phyloP scores from a whole-genome alignment of 1,139 yeast species.

The Sugiyamaella sp. region DNA sequence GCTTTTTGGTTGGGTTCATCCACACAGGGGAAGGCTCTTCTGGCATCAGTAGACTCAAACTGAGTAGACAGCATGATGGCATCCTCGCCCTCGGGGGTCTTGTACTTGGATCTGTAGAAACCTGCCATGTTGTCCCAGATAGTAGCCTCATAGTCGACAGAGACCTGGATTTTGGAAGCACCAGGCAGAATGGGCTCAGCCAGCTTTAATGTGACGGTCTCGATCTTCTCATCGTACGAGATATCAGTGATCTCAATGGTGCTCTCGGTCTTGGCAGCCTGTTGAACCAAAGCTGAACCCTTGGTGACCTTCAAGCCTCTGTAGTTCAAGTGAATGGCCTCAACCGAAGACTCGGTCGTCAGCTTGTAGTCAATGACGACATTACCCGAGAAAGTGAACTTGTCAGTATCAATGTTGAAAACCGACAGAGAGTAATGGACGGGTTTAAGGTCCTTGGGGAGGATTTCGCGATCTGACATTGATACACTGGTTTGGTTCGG shows the following conservation, averaged over 20 bases:
- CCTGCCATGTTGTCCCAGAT: conserved; percentile 79
- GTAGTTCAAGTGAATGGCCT: conserved; percentile 39
- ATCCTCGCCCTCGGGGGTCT: conserved; percentile 52
- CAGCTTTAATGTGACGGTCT: conserved; percentile 21
- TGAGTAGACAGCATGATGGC: conserved; percentile 79
- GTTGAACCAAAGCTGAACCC: conserved; percentile 23
- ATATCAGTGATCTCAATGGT: conserved; percentile 23
- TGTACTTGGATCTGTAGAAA: conserved; percentile 75
- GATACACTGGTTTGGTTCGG: too few relatives aligned
- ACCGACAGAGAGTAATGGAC: conserved; percentile 45
- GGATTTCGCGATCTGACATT: conserved; percentile 51
- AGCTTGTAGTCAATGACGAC: conserved; percentile 54
- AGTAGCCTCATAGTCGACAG: conserved; percentile 50
- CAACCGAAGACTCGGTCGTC: conserved; percentile 42
- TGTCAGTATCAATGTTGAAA: conserved; percentile 52
- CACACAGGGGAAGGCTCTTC: conserved; percentile 88
- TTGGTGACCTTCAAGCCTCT: conserved; percentile 38
- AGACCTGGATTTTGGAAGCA: conserved; percentile 39
- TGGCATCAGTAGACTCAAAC: conserved; percentile 87
- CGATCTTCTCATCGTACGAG: conserved; percentile 25
- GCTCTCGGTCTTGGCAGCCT: conserved; percentile 28
- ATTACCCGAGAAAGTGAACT: conserved; percentile 55
- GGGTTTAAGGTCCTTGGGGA: conserved; percentile 60
- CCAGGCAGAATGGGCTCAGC: conserved; percentile 33
- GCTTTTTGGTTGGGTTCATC: conserved; percentile 90